phyloP scores from a whole-genome alignment of 176 grass and related monocot species.

The Lolium rigidum region DNA sequence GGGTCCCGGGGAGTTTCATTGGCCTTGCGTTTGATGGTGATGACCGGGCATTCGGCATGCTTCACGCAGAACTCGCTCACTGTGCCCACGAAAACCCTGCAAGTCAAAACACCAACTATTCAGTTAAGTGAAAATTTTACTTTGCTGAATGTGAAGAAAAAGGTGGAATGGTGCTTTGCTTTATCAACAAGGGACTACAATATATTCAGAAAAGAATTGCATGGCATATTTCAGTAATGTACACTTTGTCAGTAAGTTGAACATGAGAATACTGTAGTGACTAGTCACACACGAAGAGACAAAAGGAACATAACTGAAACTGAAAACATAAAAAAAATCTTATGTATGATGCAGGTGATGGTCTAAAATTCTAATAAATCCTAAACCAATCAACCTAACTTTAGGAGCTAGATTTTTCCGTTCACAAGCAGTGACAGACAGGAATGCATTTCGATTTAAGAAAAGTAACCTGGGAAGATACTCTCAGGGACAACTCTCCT shows the following conservation, averaged over 20 bases:
- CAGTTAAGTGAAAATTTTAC: background rate
- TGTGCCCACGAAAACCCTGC: conserved; percentile 89
- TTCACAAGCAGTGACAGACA: background rate
- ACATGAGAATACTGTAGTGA: background rate
- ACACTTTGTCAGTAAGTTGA: conserved; percentile 23
- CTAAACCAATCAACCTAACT: background rate
- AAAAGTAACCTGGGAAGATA: background rate
- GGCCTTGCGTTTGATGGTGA: conserved; percentile 89
- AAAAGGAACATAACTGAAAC: background rate
- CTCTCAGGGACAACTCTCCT: background rate
- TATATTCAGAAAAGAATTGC: background rate
- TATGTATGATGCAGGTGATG: conserved; percentile 4
- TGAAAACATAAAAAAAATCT: background rate
- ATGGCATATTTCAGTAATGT: background rate
- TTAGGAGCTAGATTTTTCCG: background rate
- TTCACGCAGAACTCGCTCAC: conserved; percentile 95
- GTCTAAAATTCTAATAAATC: background rate
- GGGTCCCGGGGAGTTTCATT: conserved; percentile 85
- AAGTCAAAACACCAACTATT: conserved; percentile 16
- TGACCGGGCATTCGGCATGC: conserved; percentile 90
- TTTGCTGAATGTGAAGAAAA: background rate
- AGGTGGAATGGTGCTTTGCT: background rate
- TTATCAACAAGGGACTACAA: background rate
- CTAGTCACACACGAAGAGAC: background rate
- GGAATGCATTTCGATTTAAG: background rate